Percentiles rank a stretch among this genome's conserved stretches.
These are phyloP conservation scores for Vigna nakashimae DNA, from an alignment of 306 rosid species.

Conservation along the genomic window DNA sequence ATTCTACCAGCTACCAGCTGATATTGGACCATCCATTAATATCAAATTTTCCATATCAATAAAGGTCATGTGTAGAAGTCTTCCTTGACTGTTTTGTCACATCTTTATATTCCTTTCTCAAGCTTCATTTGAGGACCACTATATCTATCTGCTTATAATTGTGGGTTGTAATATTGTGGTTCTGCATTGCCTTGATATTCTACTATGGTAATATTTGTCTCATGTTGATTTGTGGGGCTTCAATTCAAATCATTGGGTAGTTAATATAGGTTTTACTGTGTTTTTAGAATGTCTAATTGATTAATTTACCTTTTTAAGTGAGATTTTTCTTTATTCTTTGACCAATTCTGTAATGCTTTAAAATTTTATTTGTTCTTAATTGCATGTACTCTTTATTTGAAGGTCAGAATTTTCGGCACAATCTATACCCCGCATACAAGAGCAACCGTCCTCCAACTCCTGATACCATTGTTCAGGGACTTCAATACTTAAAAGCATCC, in stretches of 20 bases:
- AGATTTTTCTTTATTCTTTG: conserved; percentile 30
- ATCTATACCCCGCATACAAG: conserved; percentile 84
- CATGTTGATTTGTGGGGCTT: conserved; percentile 30
- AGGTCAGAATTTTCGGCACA: conserved; percentile 95
- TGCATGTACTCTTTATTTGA: conserved; percentile 43
- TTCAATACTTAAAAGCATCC: conserved; percentile 94
- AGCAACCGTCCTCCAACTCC: conserved; percentile 97
- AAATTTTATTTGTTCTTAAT: conserved; percentile 35
- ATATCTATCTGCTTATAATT: conserved; percentile 29
- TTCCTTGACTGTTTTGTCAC: background rate
- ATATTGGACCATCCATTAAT: too few species aligned
- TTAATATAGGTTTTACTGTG: conserved; percentile 25
- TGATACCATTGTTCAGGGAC: conserved; percentile 96
- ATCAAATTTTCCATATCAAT: background rate
- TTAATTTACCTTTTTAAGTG: conserved; percentile 16
- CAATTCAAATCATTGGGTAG: conserved; percentile 6
- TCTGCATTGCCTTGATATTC: conserved; percentile 33
- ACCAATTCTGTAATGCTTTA: conserved; percentile 37
- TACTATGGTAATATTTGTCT: conserved; percentile 25
- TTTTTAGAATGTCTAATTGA: conserved; percentile 21
- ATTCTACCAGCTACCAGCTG: too few species aligned
- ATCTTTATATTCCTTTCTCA: conserved; percentile 39
- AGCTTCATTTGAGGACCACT: conserved; percentile 35
- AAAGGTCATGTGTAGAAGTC: background rate
- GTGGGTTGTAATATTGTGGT: conserved; percentile 32